These are phyloP conservation scores for Penium margaritaceum DNA, from an alignment of 139 green algal species.

Conservation along the genomic window DNA sequence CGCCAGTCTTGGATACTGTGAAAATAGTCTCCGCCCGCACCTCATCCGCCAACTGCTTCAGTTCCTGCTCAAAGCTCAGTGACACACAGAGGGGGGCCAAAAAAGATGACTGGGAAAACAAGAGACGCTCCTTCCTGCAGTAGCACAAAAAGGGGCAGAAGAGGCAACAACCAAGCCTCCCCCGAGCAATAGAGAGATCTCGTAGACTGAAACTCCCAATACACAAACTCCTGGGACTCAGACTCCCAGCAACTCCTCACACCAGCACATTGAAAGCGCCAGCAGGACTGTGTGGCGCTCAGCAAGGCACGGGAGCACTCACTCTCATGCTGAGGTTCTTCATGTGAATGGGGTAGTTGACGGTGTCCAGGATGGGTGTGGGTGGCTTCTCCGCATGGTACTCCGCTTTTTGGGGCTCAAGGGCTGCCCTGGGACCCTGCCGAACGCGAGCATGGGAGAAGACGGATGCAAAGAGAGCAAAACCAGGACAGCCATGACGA, in stretches of 20 bases:
- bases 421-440: too few relatives aligned
- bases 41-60: conserved; percentile 90
- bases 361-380: conserved; percentile 89
- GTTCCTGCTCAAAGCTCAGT: conserved; percentile 53
- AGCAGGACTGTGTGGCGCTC: background rate
- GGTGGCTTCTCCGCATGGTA: conserved; percentile 57
- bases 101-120: background rate
- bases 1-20: conserved; percentile 81
- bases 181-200: too few relatives aligned
- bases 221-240: too few relatives aligned
- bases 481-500: too few relatives aligned
- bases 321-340: conserved; percentile 83
- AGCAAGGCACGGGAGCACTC: background rate
- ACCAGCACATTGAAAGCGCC: background rate
- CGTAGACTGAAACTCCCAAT: too few relatives aligned
- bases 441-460: too few relatives aligned
- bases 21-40: conserved; percentile 88
- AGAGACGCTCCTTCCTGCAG: too few relatives aligned
- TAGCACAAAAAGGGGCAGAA: too few relatives aligned
- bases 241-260: too few relatives aligned
- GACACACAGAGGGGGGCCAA: background rate
- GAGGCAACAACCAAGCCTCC: too few relatives aligned
- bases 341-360: conserved; percentile 95
- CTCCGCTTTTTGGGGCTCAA: conserved; percentile 38
- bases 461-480: too few relatives aligned